Evolutionary conservation across 768 basidiomycete species (phyloP).

Genomic region (Tricholoma flavovirens): DNA sequence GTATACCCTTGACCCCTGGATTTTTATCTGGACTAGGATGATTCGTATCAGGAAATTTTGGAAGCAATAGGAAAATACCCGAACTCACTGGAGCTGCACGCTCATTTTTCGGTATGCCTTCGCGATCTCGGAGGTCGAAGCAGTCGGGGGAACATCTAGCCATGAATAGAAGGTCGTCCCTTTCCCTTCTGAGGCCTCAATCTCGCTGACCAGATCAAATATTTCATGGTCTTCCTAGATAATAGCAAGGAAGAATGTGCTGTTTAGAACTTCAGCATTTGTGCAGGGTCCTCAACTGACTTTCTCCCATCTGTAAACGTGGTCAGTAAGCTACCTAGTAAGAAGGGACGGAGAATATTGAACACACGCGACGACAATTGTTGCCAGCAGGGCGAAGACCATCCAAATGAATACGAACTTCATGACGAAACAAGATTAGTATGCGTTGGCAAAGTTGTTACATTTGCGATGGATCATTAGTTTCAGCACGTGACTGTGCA

Average conservation of each 20-base stretch:
- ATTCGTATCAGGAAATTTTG: not conserved
- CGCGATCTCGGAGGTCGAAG: conserved; percentile 68
- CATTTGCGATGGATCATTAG: too few species aligned
- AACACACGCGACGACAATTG: conserved; percentile 56
- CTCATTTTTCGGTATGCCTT: conserved; percentile 93
- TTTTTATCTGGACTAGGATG: conserved; percentile 88
- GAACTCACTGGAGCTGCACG: conserved; percentile 78
- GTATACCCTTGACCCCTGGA: conserved; percentile 70
- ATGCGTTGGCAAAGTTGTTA: not conserved
- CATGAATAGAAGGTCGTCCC: conserved; percentile 96
- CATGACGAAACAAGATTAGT: conserved; percentile 33
- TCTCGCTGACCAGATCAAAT: conserved; percentile 82
- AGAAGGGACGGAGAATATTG: not conserved
- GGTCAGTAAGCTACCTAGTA: not conserved
- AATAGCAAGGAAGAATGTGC: not conserved
- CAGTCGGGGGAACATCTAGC: conserved; percentile 74
- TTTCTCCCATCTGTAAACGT: conserved; percentile 61
- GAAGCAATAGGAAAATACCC: not conserved
- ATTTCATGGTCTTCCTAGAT: conserved; percentile 92
- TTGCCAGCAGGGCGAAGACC: conserved; percentile 47
- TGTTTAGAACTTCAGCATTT: not conserved
- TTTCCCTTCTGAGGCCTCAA: conserved; percentile 84
- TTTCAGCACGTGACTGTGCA: not conserved
- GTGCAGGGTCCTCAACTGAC: conserved; percentile 23
- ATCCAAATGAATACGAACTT: conserved; percentile 40